These are phyloP conservation scores for Apiospora malaysiana DNA, from an alignment of 2,329 filamentous ascomycete genomes.

Conservation along the genomic window DNA sequence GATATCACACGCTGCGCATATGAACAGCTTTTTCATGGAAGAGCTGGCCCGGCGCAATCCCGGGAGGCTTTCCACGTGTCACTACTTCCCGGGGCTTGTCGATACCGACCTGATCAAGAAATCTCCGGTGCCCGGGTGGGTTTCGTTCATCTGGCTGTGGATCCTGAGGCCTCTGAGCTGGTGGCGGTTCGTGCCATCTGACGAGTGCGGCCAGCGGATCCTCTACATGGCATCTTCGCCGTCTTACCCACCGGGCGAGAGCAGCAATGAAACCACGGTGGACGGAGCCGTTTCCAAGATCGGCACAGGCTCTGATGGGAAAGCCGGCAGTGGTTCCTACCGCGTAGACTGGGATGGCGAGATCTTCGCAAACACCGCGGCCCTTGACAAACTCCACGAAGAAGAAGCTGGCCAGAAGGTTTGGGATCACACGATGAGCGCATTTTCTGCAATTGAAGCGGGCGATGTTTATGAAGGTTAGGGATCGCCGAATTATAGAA, in stretches of 20 bases:
- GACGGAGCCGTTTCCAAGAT: not conserved
- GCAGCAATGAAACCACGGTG: constrained; percentile 28
- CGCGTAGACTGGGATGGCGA: not conserved
- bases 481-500: not conserved
- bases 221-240: not conserved
- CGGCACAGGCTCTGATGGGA: not conserved
- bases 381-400: not conserved
- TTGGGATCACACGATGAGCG: not conserved
- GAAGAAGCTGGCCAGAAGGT: not conserved
- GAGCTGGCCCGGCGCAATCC: constrained; percentile 35
- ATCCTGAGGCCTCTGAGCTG: not conserved
- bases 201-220: not conserved
- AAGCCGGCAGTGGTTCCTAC: not conserved
- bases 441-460: not conserved
- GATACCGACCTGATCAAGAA: not conserved
- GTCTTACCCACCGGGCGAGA: not conserved
- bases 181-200: not conserved
- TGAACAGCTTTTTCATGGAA: constrained; percentile 42
- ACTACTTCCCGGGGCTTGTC: constrained; percentile 24
- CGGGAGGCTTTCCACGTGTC: constrained; percentile 35
- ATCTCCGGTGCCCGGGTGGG: not conserved
- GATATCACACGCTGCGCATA: constrained; percentile 34
- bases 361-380: not conserved
- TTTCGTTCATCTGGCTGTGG: not conserved
- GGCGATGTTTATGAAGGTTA: not conserved